phyloP scores from a whole-genome alignment of 495 filamentous ascomycete species.

The Hyaloscypha bicolor region DNA sequence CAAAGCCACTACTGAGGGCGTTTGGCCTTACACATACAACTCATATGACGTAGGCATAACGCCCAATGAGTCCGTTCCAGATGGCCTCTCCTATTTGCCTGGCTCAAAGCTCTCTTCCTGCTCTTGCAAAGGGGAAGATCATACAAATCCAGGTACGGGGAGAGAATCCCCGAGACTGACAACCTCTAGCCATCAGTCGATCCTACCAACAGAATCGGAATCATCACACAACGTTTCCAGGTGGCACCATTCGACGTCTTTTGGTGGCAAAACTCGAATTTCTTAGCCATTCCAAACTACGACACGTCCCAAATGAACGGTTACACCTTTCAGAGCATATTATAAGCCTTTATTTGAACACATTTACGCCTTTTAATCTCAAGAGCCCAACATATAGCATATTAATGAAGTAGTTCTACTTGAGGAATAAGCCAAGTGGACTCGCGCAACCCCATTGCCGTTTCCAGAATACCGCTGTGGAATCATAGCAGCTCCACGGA shows the following conservation, averaged over 20 bases:
- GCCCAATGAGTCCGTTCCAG: conserved; percentile 67
- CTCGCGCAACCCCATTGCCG: no score
- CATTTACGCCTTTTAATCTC: no score
- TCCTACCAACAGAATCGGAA: conserved; percentile 49
- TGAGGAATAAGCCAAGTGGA: no score
- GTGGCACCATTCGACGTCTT: conserved; percentile 76
- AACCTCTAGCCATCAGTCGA: conserved; percentile 69
- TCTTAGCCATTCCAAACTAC: conserved; percentile 63
- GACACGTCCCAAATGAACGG: conserved; percentile 62
- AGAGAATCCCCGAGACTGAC: conserved; percentile 78
- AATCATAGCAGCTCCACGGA: no score
- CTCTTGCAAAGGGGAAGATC: conserved; percentile 64
- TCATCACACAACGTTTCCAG: conserved; percentile 72
- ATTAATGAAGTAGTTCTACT: no score
- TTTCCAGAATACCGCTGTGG: no score
- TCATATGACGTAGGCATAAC: conserved; percentile 77
- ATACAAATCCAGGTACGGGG: conserved; percentile 70
- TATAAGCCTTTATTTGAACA: no score
- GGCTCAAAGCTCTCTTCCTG: conserved; percentile 77
- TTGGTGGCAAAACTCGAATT: conserved; percentile 68
- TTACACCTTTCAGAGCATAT: no score
- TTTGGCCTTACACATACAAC: conserved; percentile 79
- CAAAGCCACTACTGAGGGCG: conserved; percentile 67
- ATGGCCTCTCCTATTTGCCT: conserved; percentile 69
- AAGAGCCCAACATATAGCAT: no score